Percentiles rank a stretch among this genome's conserved stretches.
Conservation (phyloP, 768 basidiomycete genomes). For the Pisolithus tinctorius region DNA sequence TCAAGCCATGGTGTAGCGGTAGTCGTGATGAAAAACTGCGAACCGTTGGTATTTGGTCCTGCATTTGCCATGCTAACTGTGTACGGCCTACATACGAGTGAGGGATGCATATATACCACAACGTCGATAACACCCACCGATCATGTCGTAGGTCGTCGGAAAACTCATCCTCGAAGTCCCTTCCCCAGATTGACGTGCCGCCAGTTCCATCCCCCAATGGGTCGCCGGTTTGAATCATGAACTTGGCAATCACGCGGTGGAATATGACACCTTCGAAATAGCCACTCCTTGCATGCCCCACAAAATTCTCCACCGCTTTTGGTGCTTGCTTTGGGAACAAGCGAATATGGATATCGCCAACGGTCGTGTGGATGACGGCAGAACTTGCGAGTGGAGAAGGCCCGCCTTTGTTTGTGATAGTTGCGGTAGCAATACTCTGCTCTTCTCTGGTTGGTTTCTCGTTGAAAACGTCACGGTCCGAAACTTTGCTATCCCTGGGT, state of each 20-base stretch:
- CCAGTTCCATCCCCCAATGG: conserved; percentile 94
- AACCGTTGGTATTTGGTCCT: conserved; percentile 86
- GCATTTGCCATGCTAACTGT: conserved; percentile 95
- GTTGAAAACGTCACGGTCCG: conserved; percentile 96
- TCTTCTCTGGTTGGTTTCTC: conserved; percentile 96
- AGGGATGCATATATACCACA: background rate
- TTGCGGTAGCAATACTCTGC: conserved; percentile 73
- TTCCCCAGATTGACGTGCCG: conserved; percentile 84
- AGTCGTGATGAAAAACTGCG: conserved; percentile 98
- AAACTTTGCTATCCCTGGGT: conserved; percentile 71
- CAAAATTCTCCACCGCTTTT: conserved; percentile 96
- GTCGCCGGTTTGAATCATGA: conserved; percentile 97
- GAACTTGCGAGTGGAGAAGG: conserved; percentile 69
- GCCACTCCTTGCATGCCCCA: conserved; percentile 80
- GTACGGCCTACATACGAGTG: conserved; percentile 59
- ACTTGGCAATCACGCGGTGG: conserved; percentile 97
- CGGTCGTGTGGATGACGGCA: conserved; percentile 90
- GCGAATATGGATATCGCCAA: conserved; percentile 87
- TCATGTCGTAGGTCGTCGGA: conserved; percentile 85
- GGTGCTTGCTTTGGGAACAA: conserved; percentile 90
- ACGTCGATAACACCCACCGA: conserved; percentile 41
- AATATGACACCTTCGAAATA: conserved; percentile 93
- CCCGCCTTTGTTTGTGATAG: conserved; percentile 40
- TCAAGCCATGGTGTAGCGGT: conserved; percentile 92
- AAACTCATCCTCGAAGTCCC: conserved; percentile 92